Evolutionary conservation across 2,329 filamentous ascomycete genomes (phyloP), one percentile per base, ranked within the genome.

Genomic region (Sporothrix protearum): DNA sequence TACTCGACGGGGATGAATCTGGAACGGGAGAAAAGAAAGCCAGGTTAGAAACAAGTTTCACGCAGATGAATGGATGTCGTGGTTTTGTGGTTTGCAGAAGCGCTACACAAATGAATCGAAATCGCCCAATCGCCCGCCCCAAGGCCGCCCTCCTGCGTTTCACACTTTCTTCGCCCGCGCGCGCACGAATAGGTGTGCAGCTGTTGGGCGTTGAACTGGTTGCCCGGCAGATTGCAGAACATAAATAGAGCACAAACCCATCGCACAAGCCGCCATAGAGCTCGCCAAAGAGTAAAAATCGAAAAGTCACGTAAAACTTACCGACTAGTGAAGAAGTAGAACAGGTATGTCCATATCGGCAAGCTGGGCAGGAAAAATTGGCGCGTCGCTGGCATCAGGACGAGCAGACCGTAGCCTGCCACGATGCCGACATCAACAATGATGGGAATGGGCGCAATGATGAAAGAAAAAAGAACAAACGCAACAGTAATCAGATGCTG

Each of bases 281-380:
- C 19, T 7, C 14, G 5, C 53, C 6, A 3, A 57, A 19, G 14
- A 55, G 55, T n/a, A n/a, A 3, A 12, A 53, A 28, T 25, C 22
- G 2, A 7, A 53, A 12, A 55, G n/a, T n/a, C n/a, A n/a, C n/a
- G n/a, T n/a, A 49, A 10, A 28, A 70, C 93, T 84, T 89, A 97
- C 93, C 95, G 91, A 85, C 92, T 96, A 75, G 91, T 90, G 81
- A 96, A 97, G 83, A 97, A 97, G 80, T 97, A 93, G 66, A 97
- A 84, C 53, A 97, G 85, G 88, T 94, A 98, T 30, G 89, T 90
- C 80, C 92, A 91, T 75, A 97, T 93, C 7, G 93, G 91, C 73
- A 96, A 85, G 69, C 94, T 94, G 10, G 95, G 94, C 55, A 97
- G 85, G 79, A 97, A 93, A 80, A 97, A 97, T 80, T 98, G 95